phyloP scores from a whole-genome alignment of 352 stramenopile genomes.

The Phytophthora colocasiae region DNA sequence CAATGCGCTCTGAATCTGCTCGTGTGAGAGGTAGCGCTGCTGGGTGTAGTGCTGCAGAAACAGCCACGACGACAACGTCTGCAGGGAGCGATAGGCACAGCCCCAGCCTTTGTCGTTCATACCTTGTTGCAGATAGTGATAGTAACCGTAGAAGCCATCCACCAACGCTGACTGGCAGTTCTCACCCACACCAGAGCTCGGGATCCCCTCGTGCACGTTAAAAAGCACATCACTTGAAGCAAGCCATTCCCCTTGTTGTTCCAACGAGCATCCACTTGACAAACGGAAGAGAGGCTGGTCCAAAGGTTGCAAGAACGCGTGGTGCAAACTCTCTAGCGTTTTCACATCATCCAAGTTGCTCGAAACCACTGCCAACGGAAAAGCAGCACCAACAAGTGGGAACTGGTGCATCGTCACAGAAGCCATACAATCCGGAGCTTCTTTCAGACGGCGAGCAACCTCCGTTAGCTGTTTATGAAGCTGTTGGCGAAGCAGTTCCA shows the following conservation, averaged over 20 bases:
- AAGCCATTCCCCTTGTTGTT: conserved; percentile 39
- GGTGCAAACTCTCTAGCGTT: conserved; percentile 34
- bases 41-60: conserved; percentile 71
- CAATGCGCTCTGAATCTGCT: conserved; percentile 79
- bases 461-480: conserved; percentile 38
- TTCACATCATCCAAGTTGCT: conserved; percentile 27
- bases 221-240: conserved; percentile 55
- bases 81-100: conserved; percentile 88
- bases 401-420: conserved; percentile 55
- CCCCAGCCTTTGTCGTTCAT: conserved; percentile 91
- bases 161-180: conserved; percentile 56
- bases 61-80: conserved; percentile 88
- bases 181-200: conserved; percentile 39
- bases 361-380: conserved; percentile 53
- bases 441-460: conserved; percentile 30
- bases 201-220: conserved; percentile 78
- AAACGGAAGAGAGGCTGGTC: conserved; percentile 51
- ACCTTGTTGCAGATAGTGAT: conserved; percentile 85
- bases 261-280: conserved; percentile 51
- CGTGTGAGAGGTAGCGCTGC: conserved; percentile 53
- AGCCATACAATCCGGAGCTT: conserved; percentile 4
- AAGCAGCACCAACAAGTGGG: conserved; percentile 50
- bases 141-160: conserved; percentile 84
- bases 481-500: conserved; percentile 33
- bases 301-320: conserved; percentile 51